Evolutionary conservation across 2,329 filamentous ascomycete genomes (phyloP), one percentile per base, ranked within the genome.

Genomic region (Calonectria pauciramosa): DNA sequence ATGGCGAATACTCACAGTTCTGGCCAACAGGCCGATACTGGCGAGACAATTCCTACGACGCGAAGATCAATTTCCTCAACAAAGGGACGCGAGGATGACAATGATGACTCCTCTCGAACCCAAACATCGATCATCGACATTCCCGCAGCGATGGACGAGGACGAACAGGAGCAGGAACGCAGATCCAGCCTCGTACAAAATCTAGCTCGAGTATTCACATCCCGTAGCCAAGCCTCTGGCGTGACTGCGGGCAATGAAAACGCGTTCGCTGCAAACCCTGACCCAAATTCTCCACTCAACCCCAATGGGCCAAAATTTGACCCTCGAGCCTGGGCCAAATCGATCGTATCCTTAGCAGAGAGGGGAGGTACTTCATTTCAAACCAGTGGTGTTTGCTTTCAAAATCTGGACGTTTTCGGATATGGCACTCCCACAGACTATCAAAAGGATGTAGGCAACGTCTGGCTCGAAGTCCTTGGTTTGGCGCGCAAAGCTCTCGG

Each of bases 261-360:
- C 16, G 56, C 23, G 4, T 63, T 63, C 34, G 16, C 23, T 23
- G 56, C 56, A 26, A 23, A 41, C 2, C 16, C 56, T 10, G 36
- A 63, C 23, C 34, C 56, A 14, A 38, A 85, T 30, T 89, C 88
- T n/a, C 83, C 85, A 0, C 83, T 91, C 16, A 88, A 91, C 77
- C 89, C 89, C 7, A 82, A 83, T 54, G 86, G 86, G 59, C 83
- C 83, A 18, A 86, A 88, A n/a, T 91, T 91, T 82, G 88, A 85
- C 72, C 86, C 88, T n/a, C 84, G 86, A 28, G 84, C 85, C 4
- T 85, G 83, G 83, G 83, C 83, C 1, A 82, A 80, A 63, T 73
- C 80, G 2, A 54, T 84, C 3, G 71, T 82, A 5, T 79, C 80
- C 11, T 49, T 80, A 2, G 79, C 78, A 60, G 74, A 75, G 2